Conservation (phyloP, 306 rosid genomes). For the Prunus fruticosa region DNA sequence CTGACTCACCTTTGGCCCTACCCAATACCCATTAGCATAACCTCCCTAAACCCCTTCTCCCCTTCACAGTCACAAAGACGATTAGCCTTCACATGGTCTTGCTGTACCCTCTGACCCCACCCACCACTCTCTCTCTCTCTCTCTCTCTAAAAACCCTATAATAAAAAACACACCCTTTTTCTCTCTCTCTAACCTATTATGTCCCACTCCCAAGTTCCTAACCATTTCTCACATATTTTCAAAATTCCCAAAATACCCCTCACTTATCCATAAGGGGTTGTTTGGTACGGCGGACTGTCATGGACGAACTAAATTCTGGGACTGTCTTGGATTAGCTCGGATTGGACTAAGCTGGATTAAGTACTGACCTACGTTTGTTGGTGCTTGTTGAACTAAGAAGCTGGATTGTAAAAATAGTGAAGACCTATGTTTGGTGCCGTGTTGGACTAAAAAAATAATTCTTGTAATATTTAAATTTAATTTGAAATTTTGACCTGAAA, state of each 20-base stretch:
- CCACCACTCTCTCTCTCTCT: not conserved
- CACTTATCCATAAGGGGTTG: slow-evolving; percentile 20
- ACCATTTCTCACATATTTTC: not conserved
- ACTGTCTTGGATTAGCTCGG: too few relatives aligned
- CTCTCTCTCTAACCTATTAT: not conserved
- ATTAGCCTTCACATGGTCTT: slow-evolving; percentile 46
- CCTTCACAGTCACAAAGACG: not conserved
- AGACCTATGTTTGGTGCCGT: too few relatives aligned
- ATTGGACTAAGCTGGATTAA: too few relatives aligned
- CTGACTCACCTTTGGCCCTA: slow-evolving; percentile 16
- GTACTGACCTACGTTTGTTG: too few relatives aligned
- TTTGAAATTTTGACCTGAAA: too few relatives aligned
- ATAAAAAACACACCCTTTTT: too few relatives aligned
- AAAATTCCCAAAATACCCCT: slow-evolving; percentile 35
- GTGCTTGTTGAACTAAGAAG: too few relatives aligned
- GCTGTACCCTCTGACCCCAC: slow-evolving; percentile 36
- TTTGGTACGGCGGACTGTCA: too few relatives aligned
- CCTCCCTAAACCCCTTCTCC: not conserved
- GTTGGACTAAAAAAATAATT: too few relatives aligned
- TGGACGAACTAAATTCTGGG: too few relatives aligned
- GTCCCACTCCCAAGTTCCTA: not conserved
- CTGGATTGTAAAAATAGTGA: too few relatives aligned
- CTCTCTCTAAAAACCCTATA: not conserved
- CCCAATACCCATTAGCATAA: not conserved
- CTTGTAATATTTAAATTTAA: too few relatives aligned